Percentiles rank a stretch among this genome's conserved stretches.
Conservation (phyloP, 345 rosid species). For the Rhizophora mangle region DNA sequence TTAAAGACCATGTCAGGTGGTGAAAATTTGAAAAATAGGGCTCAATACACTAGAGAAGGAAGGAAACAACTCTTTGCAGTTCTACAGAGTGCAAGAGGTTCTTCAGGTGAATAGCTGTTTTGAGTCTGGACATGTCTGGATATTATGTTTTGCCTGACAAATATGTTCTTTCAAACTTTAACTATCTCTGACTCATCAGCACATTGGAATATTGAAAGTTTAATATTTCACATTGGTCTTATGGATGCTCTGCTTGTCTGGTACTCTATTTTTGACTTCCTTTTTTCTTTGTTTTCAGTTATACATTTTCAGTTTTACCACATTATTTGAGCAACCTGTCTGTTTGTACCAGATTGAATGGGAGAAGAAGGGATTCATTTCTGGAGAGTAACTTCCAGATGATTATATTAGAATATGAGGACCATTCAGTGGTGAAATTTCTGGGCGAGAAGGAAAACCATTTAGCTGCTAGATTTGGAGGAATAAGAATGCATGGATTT, state of each 20-base stretch:
- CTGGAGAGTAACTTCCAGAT: not conserved
- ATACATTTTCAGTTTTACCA: no score
- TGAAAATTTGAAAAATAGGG: slow-evolving; percentile 68
- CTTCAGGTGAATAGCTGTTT: slow-evolving; percentile 62
- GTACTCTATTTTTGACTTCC: not conserved
- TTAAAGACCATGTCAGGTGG: slow-evolving; percentile 59
- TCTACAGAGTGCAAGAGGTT: slow-evolving; percentile 96
- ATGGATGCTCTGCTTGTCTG: not conserved
- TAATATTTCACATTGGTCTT: not conserved
- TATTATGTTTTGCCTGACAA: not conserved
- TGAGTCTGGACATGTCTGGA: slow-evolving; percentile 12
- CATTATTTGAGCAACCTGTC: slow-evolving; percentile 1
- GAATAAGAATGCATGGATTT: no score
- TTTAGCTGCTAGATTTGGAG: no score
- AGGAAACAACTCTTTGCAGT: slow-evolving; percentile 97
- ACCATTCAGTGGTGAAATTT: no score
- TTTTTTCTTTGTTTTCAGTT: not conserved
- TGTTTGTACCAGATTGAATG: not conserved
- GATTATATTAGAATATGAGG: no score
- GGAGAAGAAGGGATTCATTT: not conserved
- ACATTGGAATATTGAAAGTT: not conserved
- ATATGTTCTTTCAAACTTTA: not conserved
- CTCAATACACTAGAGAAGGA: slow-evolving; percentile 88
- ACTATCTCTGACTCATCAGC: not conserved
- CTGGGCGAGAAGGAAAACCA: no score